Conservation (phyloP, 768 basidiomycete species). For the Lyophyllum shimeji region DNA sequence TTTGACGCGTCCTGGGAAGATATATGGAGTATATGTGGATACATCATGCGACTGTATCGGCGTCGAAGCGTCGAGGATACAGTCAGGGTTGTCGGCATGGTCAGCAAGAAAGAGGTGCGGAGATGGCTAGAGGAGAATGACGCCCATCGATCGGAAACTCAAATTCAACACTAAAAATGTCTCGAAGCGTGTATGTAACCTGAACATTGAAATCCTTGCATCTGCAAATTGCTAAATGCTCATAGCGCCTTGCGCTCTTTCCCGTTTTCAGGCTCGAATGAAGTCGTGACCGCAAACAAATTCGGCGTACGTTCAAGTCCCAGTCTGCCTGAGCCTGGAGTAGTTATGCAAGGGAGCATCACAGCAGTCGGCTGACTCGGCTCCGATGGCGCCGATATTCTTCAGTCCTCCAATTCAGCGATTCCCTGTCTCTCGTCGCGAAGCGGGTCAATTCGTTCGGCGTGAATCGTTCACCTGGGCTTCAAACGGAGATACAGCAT, state of each 20-base stretch:
- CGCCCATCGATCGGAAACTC: not conserved
- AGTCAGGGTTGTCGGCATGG: constrained; percentile 50
- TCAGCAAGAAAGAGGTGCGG: constrained; percentile 78
- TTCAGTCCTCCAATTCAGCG: too few species aligned
- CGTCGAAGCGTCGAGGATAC: constrained; percentile 46
- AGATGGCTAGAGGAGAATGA: constrained; percentile 72
- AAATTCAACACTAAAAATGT: not conserved
- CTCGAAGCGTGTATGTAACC: too few species aligned
- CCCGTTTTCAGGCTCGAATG: too few species aligned
- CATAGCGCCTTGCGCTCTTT: too few species aligned
- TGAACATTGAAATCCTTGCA: too few species aligned
- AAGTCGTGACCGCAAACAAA: too few species aligned
- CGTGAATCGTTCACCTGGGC: too few species aligned
- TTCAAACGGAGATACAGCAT: too few species aligned
- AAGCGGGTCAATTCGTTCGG: not conserved
- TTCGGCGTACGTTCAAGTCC: not conserved
- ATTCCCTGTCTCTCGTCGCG: not conserved
- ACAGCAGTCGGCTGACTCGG: too few species aligned
- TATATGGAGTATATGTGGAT: constrained; percentile 81
- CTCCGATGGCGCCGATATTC: not conserved
- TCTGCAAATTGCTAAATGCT: not conserved
- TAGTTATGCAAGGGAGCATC: too few species aligned
- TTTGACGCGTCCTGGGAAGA: constrained; percentile 94
- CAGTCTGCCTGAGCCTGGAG: too few species aligned
- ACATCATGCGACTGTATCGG: constrained; percentile 80